phyloP scores from a whole-genome alignment of 805 yeast species.

The Priceomyces fermenticarens region DNA sequence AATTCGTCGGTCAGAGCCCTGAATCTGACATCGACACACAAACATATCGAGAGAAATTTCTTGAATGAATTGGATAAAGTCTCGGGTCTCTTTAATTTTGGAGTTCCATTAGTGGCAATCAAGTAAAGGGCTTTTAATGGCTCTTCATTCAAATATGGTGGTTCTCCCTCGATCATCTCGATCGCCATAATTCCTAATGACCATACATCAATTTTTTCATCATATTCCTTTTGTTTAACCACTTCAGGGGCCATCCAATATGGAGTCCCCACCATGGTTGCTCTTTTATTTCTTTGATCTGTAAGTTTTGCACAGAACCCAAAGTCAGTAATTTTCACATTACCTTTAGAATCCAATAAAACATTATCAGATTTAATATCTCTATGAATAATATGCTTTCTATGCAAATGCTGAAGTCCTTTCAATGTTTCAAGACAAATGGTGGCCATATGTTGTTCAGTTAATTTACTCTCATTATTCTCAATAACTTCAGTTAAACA shows the following conservation, averaged over 20 bases:
- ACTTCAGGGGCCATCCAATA: constrained; percentile 93
- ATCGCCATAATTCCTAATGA: constrained; percentile 82
- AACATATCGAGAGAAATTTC: constrained; percentile 83
- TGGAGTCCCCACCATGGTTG: constrained; percentile 87
- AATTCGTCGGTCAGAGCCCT: constrained; percentile 91
- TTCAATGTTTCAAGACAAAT: constrained; percentile 87
- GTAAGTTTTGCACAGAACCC: constrained; percentile 70
- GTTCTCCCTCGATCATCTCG: constrained; percentile 85
- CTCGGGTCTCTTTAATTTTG: constrained; percentile 68
- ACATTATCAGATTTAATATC: constrained; percentile 47
- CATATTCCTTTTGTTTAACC: constrained; percentile 75
- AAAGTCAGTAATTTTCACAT: constrained; percentile 45
- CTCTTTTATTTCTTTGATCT: constrained; percentile 67
- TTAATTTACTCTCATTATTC: constrained; percentile 66
- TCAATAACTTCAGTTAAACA: constrained; percentile 94
- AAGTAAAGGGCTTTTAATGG: constrained; percentile 73
- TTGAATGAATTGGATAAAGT: constrained; percentile 70
- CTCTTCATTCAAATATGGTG: constrained; percentile 77
- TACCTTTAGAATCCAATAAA: constrained; percentile 40
- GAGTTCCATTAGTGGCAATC: constrained; percentile 81
- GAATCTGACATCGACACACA: constrained; percentile 90
- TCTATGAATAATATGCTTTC: constrained; percentile 83
- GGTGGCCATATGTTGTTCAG: constrained; percentile 87
- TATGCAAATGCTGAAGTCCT: constrained; percentile 89
- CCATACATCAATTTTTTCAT: constrained; percentile 82